Evolutionary conservation across 768 basidiomycete genomes (phyloP).

Genomic region (Suillus sp.): DNA sequence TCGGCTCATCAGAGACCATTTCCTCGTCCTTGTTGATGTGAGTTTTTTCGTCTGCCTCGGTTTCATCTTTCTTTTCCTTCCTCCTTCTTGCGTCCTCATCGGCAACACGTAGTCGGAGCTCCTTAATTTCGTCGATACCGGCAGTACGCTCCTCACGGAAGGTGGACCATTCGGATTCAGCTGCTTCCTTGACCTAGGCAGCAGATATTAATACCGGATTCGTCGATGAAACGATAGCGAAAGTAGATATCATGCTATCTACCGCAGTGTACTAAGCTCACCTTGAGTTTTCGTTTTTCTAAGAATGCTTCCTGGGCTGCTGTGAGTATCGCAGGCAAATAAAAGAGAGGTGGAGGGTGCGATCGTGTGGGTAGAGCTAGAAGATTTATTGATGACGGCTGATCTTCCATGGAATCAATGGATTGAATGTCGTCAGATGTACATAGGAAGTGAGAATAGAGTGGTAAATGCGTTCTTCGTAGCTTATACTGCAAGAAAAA

Average conservation of each 20-base stretch:
- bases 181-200: slow-evolving; percentile 57
- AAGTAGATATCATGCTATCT: neutral
- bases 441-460: slow-evolving; percentile 72
- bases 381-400: slow-evolving; percentile 32
- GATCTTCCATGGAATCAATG: slow-evolving; percentile 32
- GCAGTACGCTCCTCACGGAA: slow-evolving; percentile 62
- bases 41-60: slow-evolving; percentile 22
- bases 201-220: neutral
- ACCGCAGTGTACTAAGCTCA: slow-evolving; percentile 21
- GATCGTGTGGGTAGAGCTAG: slow-evolving; percentile 57
- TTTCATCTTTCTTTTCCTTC: slow-evolving; percentile 38
- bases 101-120: slow-evolving; percentile 63
- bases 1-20: slow-evolving; percentile 34
- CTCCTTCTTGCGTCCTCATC: slow-evolving; percentile 60
- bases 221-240: neutral
- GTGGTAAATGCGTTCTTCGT: slow-evolving; percentile 68
- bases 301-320: slow-evolving; percentile 73
- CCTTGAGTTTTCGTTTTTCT: slow-evolving; percentile 62
- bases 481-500: slow-evolving; percentile 62
- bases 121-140: slow-evolving; percentile 62
- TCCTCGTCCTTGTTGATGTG: slow-evolving; percentile 33
- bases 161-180: slow-evolving; percentile 66
- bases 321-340: slow-evolving; percentile 69
- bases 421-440: slow-evolving; percentile 69
- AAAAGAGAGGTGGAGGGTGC: slow-evolving; percentile 78